These are phyloP conservation scores for cucumber (Cucumis sativus) DNA, from an alignment of 306 rosid genomes.

Conservation along the genomic window DNA sequence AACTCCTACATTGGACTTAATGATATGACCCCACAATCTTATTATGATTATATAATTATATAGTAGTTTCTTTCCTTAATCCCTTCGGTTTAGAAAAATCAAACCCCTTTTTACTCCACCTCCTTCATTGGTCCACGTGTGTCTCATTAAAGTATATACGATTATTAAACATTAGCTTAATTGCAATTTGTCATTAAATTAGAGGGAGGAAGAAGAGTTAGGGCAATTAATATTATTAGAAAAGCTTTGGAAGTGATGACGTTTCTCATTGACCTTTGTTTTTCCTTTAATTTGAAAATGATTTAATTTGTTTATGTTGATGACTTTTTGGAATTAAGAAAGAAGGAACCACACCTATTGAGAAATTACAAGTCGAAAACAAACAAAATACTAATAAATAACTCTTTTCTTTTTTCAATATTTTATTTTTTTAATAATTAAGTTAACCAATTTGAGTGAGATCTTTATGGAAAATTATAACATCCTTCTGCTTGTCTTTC, in stretches of 20 bases:
- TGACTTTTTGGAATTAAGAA: slow-evolving; percentile 11
- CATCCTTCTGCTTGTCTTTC: slow-evolving; percentile 75
- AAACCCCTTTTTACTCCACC: not conserved
- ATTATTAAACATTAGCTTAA: not conserved
- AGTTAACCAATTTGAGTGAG: slow-evolving; percentile 36
- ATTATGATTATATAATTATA: not conserved
- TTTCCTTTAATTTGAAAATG: slow-evolving; percentile 22
- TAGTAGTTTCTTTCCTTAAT: not conserved
- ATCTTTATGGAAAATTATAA: slow-evolving; percentile 35
- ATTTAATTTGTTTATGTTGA: slow-evolving; percentile 12
- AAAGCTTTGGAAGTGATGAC: slow-evolving; percentile 26
- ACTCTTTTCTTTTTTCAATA: slow-evolving; percentile 13
- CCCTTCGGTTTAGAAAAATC: not conserved
- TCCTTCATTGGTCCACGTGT: slow-evolving; percentile 5
- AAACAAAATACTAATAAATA: slow-evolving; percentile 40
- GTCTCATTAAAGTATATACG: too few species aligned
- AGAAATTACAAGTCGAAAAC: slow-evolving; percentile 63
- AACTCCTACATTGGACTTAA: not conserved
- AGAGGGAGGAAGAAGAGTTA: not conserved
- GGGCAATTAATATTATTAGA: slow-evolving; percentile 10
- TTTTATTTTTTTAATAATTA: slow-evolving; percentile 17
- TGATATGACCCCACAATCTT: not conserved
- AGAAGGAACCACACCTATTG: slow-evolving; percentile 32
- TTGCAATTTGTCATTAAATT: not conserved
- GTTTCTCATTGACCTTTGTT: slow-evolving; percentile 56